Percentiles rank a stretch among this genome's conserved stretches.
Evolutionary conservation across 1,139 yeast genomes (phyloP).

Genomic region (Yamadazyma dendronema): DNA sequence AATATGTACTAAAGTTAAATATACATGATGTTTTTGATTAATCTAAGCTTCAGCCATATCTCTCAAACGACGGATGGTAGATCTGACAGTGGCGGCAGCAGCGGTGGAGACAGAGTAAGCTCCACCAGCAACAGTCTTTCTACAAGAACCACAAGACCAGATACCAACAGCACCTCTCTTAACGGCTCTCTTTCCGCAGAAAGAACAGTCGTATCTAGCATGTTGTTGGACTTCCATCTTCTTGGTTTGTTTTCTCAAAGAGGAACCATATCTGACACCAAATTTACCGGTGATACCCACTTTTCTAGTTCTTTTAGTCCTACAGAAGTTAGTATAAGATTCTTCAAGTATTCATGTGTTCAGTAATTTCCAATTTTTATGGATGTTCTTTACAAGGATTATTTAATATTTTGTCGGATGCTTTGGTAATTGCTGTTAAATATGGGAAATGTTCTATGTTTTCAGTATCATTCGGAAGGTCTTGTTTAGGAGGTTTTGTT

Average conservation of each 20-base stretch:
- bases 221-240: constrained; percentile 99
- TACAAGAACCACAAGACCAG: constrained; percentile 96
- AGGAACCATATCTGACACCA: constrained; percentile 99
- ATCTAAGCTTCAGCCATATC: constrained; percentile 97
- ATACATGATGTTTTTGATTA: constrained; percentile 14
- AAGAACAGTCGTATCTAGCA: constrained; percentile 97
- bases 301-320: constrained; percentile 99
- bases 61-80: constrained; percentile 99
- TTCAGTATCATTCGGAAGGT: too few species aligned
- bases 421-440: too few species aligned
- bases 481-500: too few species aligned
- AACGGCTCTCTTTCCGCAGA: constrained; percentile 99
- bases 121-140: constrained; percentile 99
- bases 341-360: too few species aligned
- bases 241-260: constrained; percentile 99
- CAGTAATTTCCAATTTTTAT: too few species aligned
- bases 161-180: constrained; percentile 98
- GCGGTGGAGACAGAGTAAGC: constrained; percentile 99
- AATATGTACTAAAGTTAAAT: constrained; percentile 12
- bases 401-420: too few species aligned
- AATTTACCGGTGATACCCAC: constrained; percentile 99
- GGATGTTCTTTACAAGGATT: too few species aligned
- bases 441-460: too few species aligned
- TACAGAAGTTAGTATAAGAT: constrained; percentile 20
- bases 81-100: constrained; percentile 99